Conservation (phyloP, 1,284 basidiomycete genomes). For the Trichosporon ovoides region DNA sequence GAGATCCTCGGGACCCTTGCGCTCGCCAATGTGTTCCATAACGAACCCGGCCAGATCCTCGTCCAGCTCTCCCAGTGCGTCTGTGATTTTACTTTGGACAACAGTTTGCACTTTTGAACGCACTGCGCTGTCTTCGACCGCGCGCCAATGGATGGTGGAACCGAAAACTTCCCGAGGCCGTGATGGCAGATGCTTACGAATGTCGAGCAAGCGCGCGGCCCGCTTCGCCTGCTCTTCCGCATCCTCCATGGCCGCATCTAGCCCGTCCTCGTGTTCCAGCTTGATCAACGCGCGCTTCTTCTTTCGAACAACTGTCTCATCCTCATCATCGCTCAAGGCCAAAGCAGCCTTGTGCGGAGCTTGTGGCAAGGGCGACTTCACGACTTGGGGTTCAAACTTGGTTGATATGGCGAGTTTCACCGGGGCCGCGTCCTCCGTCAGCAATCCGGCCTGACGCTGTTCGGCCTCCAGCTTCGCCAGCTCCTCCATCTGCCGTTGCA, state of each 20-base stretch:
- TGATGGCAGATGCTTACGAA: constrained; percentile 61
- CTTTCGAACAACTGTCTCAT: constrained; percentile 63
- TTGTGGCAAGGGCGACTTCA: constrained; percentile 29
- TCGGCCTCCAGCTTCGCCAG: constrained; percentile 79
- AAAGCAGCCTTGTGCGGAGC: constrained; percentile 32
- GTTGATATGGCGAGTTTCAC: constrained; percentile 67
- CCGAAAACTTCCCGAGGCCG: constrained; percentile 72
- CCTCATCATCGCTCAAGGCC: constrained; percentile 69
- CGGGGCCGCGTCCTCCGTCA: constrained; percentile 81
- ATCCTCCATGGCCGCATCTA: constrained; percentile 22
- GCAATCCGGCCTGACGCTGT: constrained; percentile 76
- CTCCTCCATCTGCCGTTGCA: constrained; percentile 83
- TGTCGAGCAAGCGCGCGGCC: constrained; percentile 68
- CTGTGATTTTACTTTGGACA: constrained; percentile 69
- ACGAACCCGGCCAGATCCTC: constrained; percentile 79
- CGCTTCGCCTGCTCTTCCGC: constrained; percentile 56
- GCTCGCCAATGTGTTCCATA: constrained; percentile 77
- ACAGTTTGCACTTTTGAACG: constrained; percentile 74
- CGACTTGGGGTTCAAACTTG: neutral
- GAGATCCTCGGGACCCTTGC: constrained; percentile 71
- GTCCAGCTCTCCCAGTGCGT: constrained; percentile 72
- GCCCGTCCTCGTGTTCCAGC: constrained; percentile 62
- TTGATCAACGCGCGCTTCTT: constrained; percentile 74
- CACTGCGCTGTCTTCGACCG: constrained; percentile 62
- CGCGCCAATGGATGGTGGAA: constrained; percentile 77